Evolutionary conservation across 2,329 filamentous ascomycete genomes (phyloP).

Genomic region (Phoma sp.): DNA sequence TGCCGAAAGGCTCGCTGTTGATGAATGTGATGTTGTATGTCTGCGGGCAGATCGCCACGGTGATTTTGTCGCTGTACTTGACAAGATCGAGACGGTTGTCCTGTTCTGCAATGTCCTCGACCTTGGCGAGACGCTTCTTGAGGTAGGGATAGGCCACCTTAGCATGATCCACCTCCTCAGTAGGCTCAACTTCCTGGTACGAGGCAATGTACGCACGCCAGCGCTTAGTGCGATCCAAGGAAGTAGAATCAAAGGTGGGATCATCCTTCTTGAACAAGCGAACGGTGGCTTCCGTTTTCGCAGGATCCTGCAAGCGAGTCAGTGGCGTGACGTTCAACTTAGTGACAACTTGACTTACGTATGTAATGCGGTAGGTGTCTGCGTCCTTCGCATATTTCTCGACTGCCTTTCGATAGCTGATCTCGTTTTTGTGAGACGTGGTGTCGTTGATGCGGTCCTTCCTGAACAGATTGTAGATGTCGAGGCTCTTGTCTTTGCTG

Average conservation of each 20-base stretch:
- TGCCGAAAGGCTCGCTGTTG: slow-evolving; percentile 44
- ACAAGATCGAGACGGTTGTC: slow-evolving; percentile 40
- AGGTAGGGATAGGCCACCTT: slow-evolving; percentile 51
- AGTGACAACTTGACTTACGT: slow-evolving; percentile 67
- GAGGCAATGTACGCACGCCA: slow-evolving; percentile 98
- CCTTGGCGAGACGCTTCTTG: slow-evolving; percentile 48
- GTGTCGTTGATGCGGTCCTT: slow-evolving; percentile 80
- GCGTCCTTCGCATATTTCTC: slow-evolving; percentile 93
- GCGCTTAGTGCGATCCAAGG: slow-evolving; percentile 65
- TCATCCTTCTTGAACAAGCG: slow-evolving; percentile 90
- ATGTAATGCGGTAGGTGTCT: slow-evolving; percentile 88
- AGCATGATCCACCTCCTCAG: slow-evolving; percentile 55
- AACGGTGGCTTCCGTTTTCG: slow-evolving; percentile 74
- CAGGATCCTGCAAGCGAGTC: slow-evolving; percentile 52
- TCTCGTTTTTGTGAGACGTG: slow-evolving; percentile 88
- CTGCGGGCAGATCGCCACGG: slow-evolving; percentile 53
- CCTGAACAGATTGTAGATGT: slow-evolving; percentile 87
- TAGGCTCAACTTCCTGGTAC: slow-evolving; percentile 86
- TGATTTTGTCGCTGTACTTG: slow-evolving; percentile 51
- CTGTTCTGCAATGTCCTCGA: slow-evolving; percentile 39
- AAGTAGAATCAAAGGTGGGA: slow-evolving; percentile 75
- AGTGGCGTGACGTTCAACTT: slow-evolving; percentile 21
- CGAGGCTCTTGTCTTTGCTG: slow-evolving; percentile 89
- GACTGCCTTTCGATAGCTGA: slow-evolving; percentile 87
- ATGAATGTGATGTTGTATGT: slow-evolving; percentile 54